These are phyloP conservation scores for Fraxinus pennsylvanica DNA, from an alignment of 257 asterid genomes.

Conservation along the genomic window DNA sequence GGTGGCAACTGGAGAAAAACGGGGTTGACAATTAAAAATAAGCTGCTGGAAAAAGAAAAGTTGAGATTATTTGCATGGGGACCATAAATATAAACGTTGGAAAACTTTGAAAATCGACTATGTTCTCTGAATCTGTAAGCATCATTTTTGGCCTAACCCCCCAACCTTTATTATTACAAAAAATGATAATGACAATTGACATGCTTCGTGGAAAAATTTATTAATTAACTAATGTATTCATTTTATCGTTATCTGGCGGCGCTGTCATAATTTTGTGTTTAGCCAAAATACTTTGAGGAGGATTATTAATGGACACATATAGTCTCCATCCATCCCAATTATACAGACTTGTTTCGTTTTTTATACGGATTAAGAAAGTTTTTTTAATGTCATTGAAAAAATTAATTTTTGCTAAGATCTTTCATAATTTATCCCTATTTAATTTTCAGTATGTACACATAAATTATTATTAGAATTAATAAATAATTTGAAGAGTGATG, in stretches of 20 bases:
- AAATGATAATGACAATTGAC: constrained; percentile 26
- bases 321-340: too few relatives aligned
- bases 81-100: constrained; percentile 29
- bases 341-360: too few relatives aligned
- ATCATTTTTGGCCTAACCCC: constrained; percentile 43
- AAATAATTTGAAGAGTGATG: too few relatives aligned
- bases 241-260: constrained; percentile 38
- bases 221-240: too few relatives aligned
- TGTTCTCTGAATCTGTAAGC: constrained; percentile 47
- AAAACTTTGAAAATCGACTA: constrained; percentile 19
- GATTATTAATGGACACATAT: not conserved
- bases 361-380: too few relatives aligned
- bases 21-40: not conserved
- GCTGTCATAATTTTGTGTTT: not conserved
- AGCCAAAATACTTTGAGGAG: not conserved
- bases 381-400: too few relatives aligned
- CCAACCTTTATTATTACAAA: not conserved
- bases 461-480: too few relatives aligned
- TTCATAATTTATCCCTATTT: too few relatives aligned
- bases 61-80: not conserved
- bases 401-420: too few relatives aligned
- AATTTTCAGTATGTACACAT: too few relatives aligned
- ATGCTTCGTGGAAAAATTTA: not conserved
- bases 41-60: not conserved
- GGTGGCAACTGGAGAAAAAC: not conserved